Conservation (phyloP, 345 rosid species). For the Turnera subulata region DNA sequence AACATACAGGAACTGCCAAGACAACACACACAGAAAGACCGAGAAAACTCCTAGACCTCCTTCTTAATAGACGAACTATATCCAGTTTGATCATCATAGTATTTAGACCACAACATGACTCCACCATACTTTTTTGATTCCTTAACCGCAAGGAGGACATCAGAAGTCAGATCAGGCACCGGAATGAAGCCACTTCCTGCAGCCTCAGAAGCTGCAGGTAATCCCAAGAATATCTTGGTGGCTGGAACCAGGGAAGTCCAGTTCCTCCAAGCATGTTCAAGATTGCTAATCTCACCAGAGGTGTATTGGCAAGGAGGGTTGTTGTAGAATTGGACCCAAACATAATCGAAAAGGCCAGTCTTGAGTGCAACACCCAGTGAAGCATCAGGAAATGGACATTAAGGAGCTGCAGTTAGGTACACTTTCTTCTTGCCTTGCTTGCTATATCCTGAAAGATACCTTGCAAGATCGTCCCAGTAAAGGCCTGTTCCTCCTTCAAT, state of each 20-base stretch:
- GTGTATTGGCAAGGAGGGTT: constrained; percentile 10
- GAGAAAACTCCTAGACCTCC: too few relatives aligned
- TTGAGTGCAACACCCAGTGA: not conserved
- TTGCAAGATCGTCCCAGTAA: too few relatives aligned
- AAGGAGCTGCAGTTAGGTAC: constrained; percentile 9
- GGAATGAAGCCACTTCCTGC: constrained; percentile 9
- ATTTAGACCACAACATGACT: constrained; percentile 6
- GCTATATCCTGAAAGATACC: too few relatives aligned
- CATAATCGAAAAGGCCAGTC: not conserved
- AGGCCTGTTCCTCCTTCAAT: too few relatives aligned
- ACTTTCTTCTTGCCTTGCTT: constrained; percentile 5
- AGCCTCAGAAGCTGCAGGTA: not conserved
- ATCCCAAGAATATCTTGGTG: not conserved
- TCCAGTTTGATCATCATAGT: constrained; percentile 1
- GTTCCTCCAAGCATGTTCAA: not conserved
- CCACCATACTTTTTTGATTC: constrained; percentile 3
- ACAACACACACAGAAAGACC: too few relatives aligned
- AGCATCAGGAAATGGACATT: constrained; percentile 8
- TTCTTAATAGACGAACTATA: constrained; percentile 3
- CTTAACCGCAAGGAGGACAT: not conserved
- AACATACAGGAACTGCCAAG: too few relatives aligned
- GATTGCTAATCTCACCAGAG: constrained; percentile 4
- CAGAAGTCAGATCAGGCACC: not conserved
- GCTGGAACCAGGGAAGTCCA: not conserved
- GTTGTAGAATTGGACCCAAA: constrained; percentile 12